A percentile compares a stretch with the other conserved stretches of the same genome.
phyloP scores from a whole-genome alignment of 2,329 filamentous ascomycete genomes.

The Ceratocystis papillata region DNA sequence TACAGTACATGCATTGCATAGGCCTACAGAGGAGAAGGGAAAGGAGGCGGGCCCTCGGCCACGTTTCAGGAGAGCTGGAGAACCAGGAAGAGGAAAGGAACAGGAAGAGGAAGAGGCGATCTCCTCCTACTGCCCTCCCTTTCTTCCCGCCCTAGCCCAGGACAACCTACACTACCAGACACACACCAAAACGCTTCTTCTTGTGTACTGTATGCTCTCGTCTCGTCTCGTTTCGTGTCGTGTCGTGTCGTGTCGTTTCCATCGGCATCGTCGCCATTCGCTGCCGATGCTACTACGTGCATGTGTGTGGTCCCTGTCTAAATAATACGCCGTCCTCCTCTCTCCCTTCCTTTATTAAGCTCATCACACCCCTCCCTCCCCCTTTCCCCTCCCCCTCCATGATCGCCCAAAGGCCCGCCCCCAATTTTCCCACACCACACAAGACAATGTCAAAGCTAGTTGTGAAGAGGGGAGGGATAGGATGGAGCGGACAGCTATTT shows the following conservation, averaged over 20 bases:
- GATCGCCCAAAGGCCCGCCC: background rate
- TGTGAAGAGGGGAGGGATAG: no score
- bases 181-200: background rate
- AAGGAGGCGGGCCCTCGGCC: conserved; percentile 23
- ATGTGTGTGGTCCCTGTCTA: no score
- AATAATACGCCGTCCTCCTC: background rate
- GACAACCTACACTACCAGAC: background rate
- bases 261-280: no score
- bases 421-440: background rate
- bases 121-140: no score
- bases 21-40: background rate
- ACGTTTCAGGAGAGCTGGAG: conserved; percentile 24
- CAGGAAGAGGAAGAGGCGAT: background rate
- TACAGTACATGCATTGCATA: background rate
- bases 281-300: no score
- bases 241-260: no score
- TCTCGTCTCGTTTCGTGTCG: background rate
- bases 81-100: background rate
- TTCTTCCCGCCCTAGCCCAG: background rate
- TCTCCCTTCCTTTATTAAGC: background rate
- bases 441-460: no score
- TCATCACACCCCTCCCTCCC: background rate
- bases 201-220: background rate
- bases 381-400: background rate
- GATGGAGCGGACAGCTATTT: no score